Evolutionary conservation across 1,139 yeast species (phyloP).

Genomic region (Diutina mesorugosa): DNA sequence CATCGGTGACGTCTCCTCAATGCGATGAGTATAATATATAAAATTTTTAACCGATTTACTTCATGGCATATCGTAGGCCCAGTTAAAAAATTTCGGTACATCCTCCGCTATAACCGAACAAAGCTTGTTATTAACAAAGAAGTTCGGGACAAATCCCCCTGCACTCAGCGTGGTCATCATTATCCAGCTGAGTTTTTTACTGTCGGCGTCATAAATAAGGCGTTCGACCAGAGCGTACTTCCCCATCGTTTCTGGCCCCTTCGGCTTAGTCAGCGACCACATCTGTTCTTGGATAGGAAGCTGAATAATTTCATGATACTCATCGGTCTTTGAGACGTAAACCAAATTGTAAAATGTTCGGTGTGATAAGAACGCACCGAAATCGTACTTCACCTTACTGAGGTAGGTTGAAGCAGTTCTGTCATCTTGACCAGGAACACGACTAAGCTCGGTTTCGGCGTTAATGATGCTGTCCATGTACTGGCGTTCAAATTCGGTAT

Average conservation of each 20-base stretch:
- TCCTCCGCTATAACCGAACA: neutral
- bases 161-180: neutral
- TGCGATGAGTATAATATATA: neutral
- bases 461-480: conserved; percentile 6
- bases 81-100: neutral
- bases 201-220: neutral
- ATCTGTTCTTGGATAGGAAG: neutral
- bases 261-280: neutral
- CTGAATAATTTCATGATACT: neutral
- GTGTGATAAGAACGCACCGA: neutral
- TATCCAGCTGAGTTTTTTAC: neutral
- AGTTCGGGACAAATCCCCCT: neutral
- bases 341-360: neutral
- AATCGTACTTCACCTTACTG: neutral
- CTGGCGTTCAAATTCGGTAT: conserved; percentile 7
- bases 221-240: neutral
- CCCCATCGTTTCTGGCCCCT: neutral
- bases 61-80: neutral
- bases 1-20: neutral
- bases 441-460: neutral
- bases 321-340: neutral
- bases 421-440: neutral
- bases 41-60: neutral
- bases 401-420: neutral
- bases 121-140: neutral